Base-by-base conservation (phyloP, 495 filamentous ascomycete species). In the Daldinia bambusicola region DNA sequence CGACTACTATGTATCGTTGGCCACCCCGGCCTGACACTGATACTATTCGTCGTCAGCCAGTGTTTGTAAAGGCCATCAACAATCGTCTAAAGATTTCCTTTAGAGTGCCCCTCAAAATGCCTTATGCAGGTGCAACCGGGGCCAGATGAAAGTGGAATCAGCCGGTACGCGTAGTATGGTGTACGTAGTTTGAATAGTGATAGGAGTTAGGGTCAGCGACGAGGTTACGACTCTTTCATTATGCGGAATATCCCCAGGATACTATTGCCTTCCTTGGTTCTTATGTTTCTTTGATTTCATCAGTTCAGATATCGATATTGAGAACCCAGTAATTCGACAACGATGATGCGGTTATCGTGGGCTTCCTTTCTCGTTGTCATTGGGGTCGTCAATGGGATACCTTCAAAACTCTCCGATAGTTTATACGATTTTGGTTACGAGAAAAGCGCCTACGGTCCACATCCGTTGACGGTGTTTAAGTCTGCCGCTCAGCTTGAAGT, bases 401-500 rank as follows among this genome's bases (percentile, higher is more conserved):
- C 67, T 2, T 70, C 45, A 20, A 55, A 38, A 18, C 43, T 45
- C 22, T n/a, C 41, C 8, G 53, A 12, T 55, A 8, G 52, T 50
- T 57, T 61, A 22, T 68, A 74, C 50, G 70, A 73, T 31, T 62
- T 72, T 43, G 69, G 67, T 16, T 83, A 79, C 55, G 80, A 81
- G 31, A 56, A 76, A 13, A 78, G 79, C 18, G 71, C 71, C 1
- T 78, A 80, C 12, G 83, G 82, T 6, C 14, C 72, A 22, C 84
- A 80, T 71, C 83, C 81, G 7, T 60, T 77, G 8, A 78, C 81
- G 43, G 65, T 66, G 1, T 85, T 83, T 62, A 78, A 74, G 14
- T 82, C 67, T 10, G 67, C 81, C 0, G 70, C 77, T 0, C 62
- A 71, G 3, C 10, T 83, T 7, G 66, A 78, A 26, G 81, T 81